phyloP scores from a whole-genome alignment of 305 asterid species.

The Solanum chacoense region DNA sequence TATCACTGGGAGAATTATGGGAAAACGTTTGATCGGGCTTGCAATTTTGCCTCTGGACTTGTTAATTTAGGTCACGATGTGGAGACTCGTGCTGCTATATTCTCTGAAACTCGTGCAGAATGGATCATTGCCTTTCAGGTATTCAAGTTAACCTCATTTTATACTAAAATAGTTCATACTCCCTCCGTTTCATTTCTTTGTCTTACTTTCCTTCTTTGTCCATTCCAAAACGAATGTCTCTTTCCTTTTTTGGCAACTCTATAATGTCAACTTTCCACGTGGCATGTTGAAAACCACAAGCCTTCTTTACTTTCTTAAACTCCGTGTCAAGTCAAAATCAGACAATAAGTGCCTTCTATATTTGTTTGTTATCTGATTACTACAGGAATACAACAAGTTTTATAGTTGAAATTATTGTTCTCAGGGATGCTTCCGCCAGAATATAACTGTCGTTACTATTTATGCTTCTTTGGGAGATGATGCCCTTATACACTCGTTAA shows the following conservation, averaged over 20 bases:
- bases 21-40: slow-evolving; percentile 44
- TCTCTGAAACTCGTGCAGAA: slow-evolving; percentile 72
- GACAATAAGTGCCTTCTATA: not conserved
- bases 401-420: slow-evolving; percentile 6
- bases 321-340: not conserved
- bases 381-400: not conserved
- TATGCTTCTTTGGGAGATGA: slow-evolving; percentile 93
- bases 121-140: slow-evolving; percentile 87
- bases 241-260: not conserved
- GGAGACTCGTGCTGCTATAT: slow-evolving; percentile 75
- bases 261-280: not conserved
- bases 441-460: slow-evolving; percentile 71
- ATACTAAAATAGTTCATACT: not conserved
- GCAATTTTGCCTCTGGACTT: slow-evolving; percentile 80
- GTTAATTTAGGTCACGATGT: slow-evolving; percentile 63
- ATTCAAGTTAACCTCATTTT: not conserved
- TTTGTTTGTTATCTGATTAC: not conserved
- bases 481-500: slow-evolving; percentile 75
- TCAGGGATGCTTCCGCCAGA: slow-evolving; percentile 90
- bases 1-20: slow-evolving; percentile 69
- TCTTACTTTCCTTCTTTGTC: not conserved
- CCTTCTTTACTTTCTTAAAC: not conserved
- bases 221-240: not conserved
- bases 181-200: not conserved
- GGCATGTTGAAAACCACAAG: not conserved